Percentiles rank a stretch among this genome's conserved stretches.
Evolutionary conservation across 2,329 filamentous ascomycete genomes (phyloP).

Genomic region (Fusarium staphyleae): DNA sequence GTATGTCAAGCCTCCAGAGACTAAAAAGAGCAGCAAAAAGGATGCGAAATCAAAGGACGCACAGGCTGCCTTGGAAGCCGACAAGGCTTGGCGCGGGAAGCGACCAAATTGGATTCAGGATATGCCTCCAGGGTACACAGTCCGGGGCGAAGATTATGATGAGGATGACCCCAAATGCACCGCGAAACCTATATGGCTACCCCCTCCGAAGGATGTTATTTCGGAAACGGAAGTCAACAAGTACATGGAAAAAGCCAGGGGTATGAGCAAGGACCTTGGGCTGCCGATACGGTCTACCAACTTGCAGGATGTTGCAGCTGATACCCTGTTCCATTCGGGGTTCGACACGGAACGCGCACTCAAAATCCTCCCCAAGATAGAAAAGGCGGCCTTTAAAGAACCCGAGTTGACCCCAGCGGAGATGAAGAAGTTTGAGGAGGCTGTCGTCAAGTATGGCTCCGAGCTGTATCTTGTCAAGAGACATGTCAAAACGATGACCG

Average conservation of each 20-base stretch:
- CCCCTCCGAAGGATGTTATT: constrained; percentile 64
- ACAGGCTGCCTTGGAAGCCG: constrained; percentile 78
- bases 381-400: constrained; percentile 80
- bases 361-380: constrained; percentile 70
- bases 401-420: constrained; percentile 81
- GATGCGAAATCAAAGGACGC: constrained; percentile 83
- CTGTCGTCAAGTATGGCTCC: constrained; percentile 86
- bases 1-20: constrained; percentile 86
- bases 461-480: constrained; percentile 84
- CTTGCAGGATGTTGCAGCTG: constrained; percentile 81
- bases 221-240: constrained; percentile 70
- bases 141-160: constrained; percentile 78
- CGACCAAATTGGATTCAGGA: constrained; percentile 95
- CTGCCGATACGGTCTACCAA: constrained; percentile 82
- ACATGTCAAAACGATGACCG: constrained; percentile 82
- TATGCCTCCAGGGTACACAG: constrained; percentile 84
- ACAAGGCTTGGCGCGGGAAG: constrained; percentile 79
- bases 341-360: constrained; percentile 78
- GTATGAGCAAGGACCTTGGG: constrained; percentile 70
- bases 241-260: constrained; percentile 76
- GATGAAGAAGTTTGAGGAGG: constrained; percentile 90
- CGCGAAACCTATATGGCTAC: constrained; percentile 78
- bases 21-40: constrained; percentile 83
- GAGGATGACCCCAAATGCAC: constrained; percentile 78
- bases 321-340: constrained; percentile 73